Percentiles rank a stretch among this genome's conserved stretches.
phyloP scores from a whole-genome alignment of 2,329 filamentous ascomycete species.

The Neopestalotiopsis sp. region DNA sequence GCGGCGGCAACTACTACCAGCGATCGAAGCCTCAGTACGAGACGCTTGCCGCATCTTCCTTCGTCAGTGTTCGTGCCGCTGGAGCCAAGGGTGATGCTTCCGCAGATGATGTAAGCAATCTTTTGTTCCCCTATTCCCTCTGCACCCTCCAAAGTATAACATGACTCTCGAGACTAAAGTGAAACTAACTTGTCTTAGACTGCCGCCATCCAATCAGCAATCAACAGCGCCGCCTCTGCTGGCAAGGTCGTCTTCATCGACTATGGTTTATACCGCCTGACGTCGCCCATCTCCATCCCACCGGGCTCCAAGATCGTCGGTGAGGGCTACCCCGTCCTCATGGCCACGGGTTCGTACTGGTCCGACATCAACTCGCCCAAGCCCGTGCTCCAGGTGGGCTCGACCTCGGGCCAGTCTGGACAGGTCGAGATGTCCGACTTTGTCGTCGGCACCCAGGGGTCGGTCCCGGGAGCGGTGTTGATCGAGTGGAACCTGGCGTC shows the following conservation, averaged over 20 bases:
- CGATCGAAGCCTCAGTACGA: conserved; percentile 78
- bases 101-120: conserved; percentile 63
- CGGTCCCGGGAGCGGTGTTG: conserved; percentile 70
- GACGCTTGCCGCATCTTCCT: conserved; percentile 56
- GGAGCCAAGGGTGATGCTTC: conserved; percentile 73
- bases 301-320: conserved; percentile 41
- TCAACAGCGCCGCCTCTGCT: conserved; percentile 53
- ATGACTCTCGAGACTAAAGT: background rate
- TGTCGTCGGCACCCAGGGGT: conserved; percentile 71
- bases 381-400: conserved; percentile 71
- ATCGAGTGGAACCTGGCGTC: conserved; percentile 75
- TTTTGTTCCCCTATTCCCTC: conserved; percentile 50
- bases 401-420: conserved; percentile 62
- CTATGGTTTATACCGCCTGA: conserved; percentile 59
- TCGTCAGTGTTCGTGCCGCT: conserved; percentile 57
- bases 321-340: conserved; percentile 44
- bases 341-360: conserved; percentile 62
- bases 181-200: conserved; percentile 41
- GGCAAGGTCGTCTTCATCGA: conserved; percentile 61
- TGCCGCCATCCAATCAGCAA: conserved; percentile 59
- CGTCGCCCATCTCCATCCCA: conserved; percentile 51
- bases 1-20: conserved; percentile 55
- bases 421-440: conserved; percentile 74
- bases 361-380: conserved; percentile 62
- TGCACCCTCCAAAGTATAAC: conserved; percentile 22